Percentiles rank a stretch among this genome's conserved stretches.
Conservation (phyloP, 1,284 basidiomycete genomes). For the Vanrija humicola region DNA sequence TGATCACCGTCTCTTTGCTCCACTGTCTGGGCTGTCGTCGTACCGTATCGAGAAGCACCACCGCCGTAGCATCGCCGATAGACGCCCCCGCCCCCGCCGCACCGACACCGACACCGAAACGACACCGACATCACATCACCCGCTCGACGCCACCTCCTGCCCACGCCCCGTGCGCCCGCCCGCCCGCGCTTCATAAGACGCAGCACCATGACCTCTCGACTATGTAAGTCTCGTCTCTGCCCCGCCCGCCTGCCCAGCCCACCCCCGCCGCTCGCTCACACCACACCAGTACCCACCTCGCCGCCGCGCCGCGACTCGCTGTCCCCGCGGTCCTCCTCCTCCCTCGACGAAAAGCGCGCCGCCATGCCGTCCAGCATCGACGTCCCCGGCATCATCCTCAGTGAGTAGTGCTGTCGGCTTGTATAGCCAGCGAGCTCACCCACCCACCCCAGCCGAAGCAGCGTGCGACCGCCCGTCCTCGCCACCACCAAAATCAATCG, state of each 20-base stretch:
- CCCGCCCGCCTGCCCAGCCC: neutral
- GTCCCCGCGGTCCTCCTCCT: neutral
- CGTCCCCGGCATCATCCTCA: constrained; percentile 24
- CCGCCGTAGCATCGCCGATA: too few species aligned
- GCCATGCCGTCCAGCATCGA: constrained; percentile 10
- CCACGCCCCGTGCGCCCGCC: too few species aligned
- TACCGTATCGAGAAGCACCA: too few species aligned
- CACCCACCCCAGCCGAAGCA: constrained; percentile 1
- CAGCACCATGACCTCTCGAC: too few species aligned
- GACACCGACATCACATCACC: too few species aligned
- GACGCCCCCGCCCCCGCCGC: too few species aligned
- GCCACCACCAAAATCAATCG: constrained; percentile 23
- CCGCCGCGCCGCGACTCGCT: neutral
- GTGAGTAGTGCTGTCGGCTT: constrained; percentile 7
- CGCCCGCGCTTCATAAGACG: too few species aligned
- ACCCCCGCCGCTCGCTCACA: neutral
- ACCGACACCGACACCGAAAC: too few species aligned
- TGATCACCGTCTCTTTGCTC: too few species aligned
- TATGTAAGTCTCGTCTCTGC: neutral
- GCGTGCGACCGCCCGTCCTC: constrained; percentile 7
- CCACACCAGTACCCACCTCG: neutral
- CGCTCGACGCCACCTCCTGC: too few species aligned
- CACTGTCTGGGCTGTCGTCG: too few species aligned
- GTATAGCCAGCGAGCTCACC: too few species aligned
- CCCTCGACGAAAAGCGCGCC: neutral